Evolutionary conservation across 2,329 filamentous ascomycete genomes (phyloP).

Genomic region (Fusarium sp.): DNA sequence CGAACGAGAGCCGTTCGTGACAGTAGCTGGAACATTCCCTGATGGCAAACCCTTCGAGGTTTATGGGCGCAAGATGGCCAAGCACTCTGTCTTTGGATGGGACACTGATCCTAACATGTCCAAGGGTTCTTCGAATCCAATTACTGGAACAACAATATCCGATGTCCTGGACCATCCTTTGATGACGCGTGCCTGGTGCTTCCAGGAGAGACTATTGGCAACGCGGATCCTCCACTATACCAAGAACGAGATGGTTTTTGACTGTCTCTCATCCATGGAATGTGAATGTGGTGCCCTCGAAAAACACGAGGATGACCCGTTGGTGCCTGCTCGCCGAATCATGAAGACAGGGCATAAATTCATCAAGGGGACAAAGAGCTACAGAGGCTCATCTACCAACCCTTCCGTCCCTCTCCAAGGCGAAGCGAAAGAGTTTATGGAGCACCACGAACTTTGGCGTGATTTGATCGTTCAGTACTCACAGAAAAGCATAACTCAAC

Average conservation of each 20-base stretch:
- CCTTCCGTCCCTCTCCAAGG: not conserved
- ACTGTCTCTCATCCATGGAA: slow-evolving; percentile 40
- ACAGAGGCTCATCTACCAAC: not conserved
- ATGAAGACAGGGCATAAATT: slow-evolving; percentile 44
- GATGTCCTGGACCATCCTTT: slow-evolving; percentile 35
- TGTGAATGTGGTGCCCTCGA: slow-evolving; percentile 47
- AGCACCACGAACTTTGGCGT: slow-evolving; percentile 43
- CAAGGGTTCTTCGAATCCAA: slow-evolving; percentile 26
- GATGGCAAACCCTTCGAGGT: slow-evolving; percentile 30
- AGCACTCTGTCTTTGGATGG: slow-evolving; percentile 38
- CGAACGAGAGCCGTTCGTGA: slow-evolving; percentile 23
- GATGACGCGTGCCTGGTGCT: slow-evolving; percentile 48
- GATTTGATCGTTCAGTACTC: slow-evolving; percentile 46
- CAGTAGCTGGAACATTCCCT: slow-evolving; percentile 21
- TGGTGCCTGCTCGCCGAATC: slow-evolving; percentile 37
- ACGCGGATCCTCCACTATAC: slow-evolving; percentile 50
- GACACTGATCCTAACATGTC: not conserved
- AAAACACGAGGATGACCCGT: slow-evolving; percentile 28
- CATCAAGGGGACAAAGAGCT: slow-evolving; percentile 24
- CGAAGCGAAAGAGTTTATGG: slow-evolving; percentile 12
- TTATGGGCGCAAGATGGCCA: slow-evolving; percentile 23
- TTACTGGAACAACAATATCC: not conserved
- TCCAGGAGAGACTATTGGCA: slow-evolving; percentile 50
- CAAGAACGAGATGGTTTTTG: slow-evolving; percentile 45
- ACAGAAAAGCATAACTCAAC: slow-evolving; percentile 39